These are phyloP conservation scores for Gastrolobium bilobum DNA, from an alignment of 306 rosid genomes.

Conservation along the genomic window DNA sequence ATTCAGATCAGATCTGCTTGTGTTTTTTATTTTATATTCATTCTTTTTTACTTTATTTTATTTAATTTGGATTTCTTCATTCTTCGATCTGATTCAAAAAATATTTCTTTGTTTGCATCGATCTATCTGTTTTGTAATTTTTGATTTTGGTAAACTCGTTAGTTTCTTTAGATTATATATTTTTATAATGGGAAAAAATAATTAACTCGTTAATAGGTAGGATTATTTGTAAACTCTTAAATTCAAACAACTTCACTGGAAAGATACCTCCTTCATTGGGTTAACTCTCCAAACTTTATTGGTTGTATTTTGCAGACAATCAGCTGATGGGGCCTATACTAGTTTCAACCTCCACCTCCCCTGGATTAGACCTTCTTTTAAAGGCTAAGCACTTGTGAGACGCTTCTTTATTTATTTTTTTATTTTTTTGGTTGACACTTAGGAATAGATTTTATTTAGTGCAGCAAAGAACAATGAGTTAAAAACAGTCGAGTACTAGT, in stretches of 20 bases:
- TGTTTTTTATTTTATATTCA: too few relatives aligned
- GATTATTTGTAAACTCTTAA: too few relatives aligned
- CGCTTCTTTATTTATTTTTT: conserved; percentile 27
- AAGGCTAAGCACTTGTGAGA: conserved; percentile 93
- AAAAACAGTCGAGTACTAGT: background rate
- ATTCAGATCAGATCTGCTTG: too few relatives aligned
- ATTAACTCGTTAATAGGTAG: too few relatives aligned
- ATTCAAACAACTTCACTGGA: conserved; percentile 84
- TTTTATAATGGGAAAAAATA: too few relatives aligned
- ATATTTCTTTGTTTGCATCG: too few relatives aligned
- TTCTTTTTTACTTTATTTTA: too few relatives aligned
- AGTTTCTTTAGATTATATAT: too few relatives aligned
- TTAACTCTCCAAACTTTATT: conserved; percentile 83
- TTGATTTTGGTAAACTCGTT: too few relatives aligned
- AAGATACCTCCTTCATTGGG: conserved; percentile 88
- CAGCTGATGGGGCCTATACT: conserved; percentile 77
- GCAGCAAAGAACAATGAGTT: background rate
- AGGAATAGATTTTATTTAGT: conserved; percentile 47
- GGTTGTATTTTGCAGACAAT: conserved; percentile 92
- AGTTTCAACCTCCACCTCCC: conserved; percentile 63
- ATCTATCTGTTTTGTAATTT: too few relatives aligned
- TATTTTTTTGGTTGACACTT: conserved; percentile 48
- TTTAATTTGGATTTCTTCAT: too few relatives aligned
- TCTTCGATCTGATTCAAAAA: too few relatives aligned
- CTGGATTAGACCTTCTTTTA: conserved; percentile 85